Evolutionary conservation across 305 asterid species (phyloP), one percentile per base, ranked within the genome.

Genomic region (Coffea humblotiana): DNA sequence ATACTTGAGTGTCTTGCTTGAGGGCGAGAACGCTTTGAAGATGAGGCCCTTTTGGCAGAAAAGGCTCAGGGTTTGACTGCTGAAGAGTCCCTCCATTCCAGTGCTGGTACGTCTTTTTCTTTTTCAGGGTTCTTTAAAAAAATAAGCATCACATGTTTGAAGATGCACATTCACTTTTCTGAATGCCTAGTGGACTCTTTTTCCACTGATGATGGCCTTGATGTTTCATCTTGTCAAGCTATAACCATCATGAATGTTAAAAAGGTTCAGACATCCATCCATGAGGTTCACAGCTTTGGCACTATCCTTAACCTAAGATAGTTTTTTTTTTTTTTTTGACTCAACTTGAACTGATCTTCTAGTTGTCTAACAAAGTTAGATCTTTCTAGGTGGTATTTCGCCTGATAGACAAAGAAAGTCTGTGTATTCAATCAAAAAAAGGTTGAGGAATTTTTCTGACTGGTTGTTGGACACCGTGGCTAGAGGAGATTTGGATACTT

Each of bases 1-100:
- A 85, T 90, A 92, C 86, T 83, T 94, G 45, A 77, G 91, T 75
- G 74, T 82, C 73, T 76, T 94, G 80, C 93, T 94, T 27, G 97
- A 94, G 81, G 93, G 47, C 86, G 92, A 75, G 93, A 90, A 78
- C 90, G 81, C 78, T 89, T 92, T 82, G 97, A 92, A 82, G 94
- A 89, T 75, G 93, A 90, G 81, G 87, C 86, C 47, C 64, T 75
- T 70, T 52, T 77, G 54, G 71, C 61, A n/a, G 72, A 63, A 73
- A 66, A 72, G 40, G 68, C 72, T 29, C 68, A 73, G 52, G 84
- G 76, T 67, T 74, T 72, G 67, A 43, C 69, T 70, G 67, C 78
- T 63, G 73, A 66, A 67, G 52, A 32, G 18, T 35, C 77, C 27
- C 66, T 32, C 23, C 70, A 68, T 76, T 56, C 29, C 61, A 70